A percentile compares a stretch with the other conserved stretches of the same genome.
Conservation (phyloP, 2,329 filamentous ascomycete genomes). For the Colletotrichum sp. region DNA sequence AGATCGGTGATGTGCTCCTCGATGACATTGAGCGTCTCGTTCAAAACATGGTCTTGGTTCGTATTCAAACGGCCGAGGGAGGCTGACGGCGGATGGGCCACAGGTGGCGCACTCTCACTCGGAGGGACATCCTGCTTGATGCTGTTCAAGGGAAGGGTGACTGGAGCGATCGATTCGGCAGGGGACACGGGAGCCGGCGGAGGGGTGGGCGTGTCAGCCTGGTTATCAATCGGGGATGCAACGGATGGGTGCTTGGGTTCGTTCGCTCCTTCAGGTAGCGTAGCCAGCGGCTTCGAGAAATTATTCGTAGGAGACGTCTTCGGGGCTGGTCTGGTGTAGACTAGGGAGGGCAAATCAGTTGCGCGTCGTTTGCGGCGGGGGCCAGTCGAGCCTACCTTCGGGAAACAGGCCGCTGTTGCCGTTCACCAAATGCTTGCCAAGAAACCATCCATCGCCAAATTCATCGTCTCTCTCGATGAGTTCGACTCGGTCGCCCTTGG, state of each 20-base stretch:
- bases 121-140: constrained; percentile 36
- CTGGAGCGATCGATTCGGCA: constrained; percentile 35
- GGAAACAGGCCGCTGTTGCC: constrained; percentile 81
- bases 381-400: constrained; percentile 65
- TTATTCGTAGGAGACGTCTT: constrained; percentile 39
- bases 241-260: constrained; percentile 24
- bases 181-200: constrained; percentile 25
- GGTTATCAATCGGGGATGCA: not conserved
- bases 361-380: not conserved
- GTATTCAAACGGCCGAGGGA: constrained; percentile 43
- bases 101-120: constrained; percentile 40
- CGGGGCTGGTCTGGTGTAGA: constrained; percentile 66
- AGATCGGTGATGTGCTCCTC: constrained; percentile 96
- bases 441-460: constrained; percentile 87
- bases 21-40: constrained; percentile 94
- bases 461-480: constrained; percentile 86
- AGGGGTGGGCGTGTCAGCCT: not conserved
- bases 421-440: constrained; percentile 76
- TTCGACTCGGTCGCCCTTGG: constrained; percentile 84
- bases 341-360: constrained; percentile 38
- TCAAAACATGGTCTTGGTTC: constrained; percentile 76
- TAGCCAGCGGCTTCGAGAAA: constrained; percentile 33
- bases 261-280: constrained; percentile 34
- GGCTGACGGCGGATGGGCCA: constrained; percentile 23
- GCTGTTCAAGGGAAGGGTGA: constrained; percentile 47